phyloP scores from a whole-genome alignment of 305 asterid genomes.

The Stenogyne calaminthoides region DNA sequence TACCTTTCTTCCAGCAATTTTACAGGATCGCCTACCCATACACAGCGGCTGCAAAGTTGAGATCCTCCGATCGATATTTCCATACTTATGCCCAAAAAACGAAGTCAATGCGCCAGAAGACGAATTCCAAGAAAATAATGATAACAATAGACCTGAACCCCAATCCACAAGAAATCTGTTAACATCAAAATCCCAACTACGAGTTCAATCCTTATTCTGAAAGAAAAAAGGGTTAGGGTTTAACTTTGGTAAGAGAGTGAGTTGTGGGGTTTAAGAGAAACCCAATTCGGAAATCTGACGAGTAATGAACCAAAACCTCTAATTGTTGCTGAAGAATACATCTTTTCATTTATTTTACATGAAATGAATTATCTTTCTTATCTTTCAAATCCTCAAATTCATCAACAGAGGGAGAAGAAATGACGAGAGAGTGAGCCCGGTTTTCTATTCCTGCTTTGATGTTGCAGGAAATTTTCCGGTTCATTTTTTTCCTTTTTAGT shows the following conservation, averaged over 20 bases:
- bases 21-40: slow-evolving; percentile 93
- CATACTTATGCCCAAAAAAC: slow-evolving; percentile 39
- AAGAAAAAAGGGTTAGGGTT: slow-evolving; percentile 16
- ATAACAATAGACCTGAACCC: slow-evolving; percentile 43
- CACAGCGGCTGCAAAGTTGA: slow-evolving; percentile 63
- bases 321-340: slow-evolving; percentile 49
- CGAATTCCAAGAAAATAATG: slow-evolving; percentile 49
- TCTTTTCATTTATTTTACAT: slow-evolving; percentile 19
- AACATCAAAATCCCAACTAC: background rate
- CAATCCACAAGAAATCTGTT: slow-evolving; percentile 22
- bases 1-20: slow-evolving; percentile 96
- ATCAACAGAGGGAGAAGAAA: background rate
- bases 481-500: background rate
- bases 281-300: slow-evolving; percentile 67
- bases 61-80: slow-evolving; percentile 51
- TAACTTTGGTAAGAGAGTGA: slow-evolving; percentile 43
- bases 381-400: slow-evolving; percentile 4
- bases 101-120: slow-evolving; percentile 46
- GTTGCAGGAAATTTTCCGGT: background rate
- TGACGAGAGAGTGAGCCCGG: background rate
- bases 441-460: background rate
- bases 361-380: slow-evolving; percentile 6
- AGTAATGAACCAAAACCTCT: slow-evolving; percentile 61
- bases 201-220: background rate
- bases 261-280: slow-evolving; percentile 53